Evolutionary conservation across 495 filamentous ascomycete species (phyloP).

Genomic region (Aspergillus bertholletiae): DNA sequence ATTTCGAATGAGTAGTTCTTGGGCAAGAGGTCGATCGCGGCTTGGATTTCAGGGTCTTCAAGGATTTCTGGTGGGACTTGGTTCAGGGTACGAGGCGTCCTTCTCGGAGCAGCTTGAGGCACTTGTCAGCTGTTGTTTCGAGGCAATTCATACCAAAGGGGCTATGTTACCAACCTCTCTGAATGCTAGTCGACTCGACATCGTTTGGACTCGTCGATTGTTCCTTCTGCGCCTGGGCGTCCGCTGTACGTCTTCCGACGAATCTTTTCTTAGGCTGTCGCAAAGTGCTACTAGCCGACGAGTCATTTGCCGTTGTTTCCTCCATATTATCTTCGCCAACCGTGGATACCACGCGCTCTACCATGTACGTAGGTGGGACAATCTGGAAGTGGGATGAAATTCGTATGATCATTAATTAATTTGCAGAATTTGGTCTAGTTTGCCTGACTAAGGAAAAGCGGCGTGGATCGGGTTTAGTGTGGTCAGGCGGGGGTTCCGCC

Average conservation of each 20-base stretch:
- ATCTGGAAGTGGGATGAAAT: constrained; percentile 14
- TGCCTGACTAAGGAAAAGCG: constrained; percentile 12
- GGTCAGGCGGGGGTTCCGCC: constrained; percentile 18
- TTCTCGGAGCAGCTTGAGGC: constrained; percentile 54
- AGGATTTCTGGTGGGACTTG: constrained; percentile 86
- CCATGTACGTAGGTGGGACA: background rate
- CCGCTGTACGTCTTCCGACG: constrained; percentile 64
- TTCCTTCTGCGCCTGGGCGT: constrained; percentile 47
- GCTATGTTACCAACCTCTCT: constrained; percentile 31
- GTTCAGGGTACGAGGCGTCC: constrained; percentile 74
- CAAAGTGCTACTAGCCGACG: constrained; percentile 15
- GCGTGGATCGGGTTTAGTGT: background rate
- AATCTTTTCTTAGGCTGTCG: constrained; percentile 73
- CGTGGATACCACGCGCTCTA: background rate
- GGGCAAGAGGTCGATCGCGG: constrained; percentile 81
- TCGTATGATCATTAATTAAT: constrained; percentile 4
- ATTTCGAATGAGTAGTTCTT: constrained; percentile 97
- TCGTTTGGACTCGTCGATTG: constrained; percentile 44
- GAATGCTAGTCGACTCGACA: constrained; percentile 56
- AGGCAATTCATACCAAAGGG: background rate
- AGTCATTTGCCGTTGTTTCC: constrained; percentile 6
- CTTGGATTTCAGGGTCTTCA: constrained; percentile 82
- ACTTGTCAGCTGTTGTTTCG: background rate
- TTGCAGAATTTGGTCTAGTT: background rate
- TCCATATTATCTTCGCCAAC: constrained; percentile 7